Percentiles rank a stretch among this genome's conserved stretches.
These are phyloP conservation scores for Petunia hybrid DNA, from an alignment of 305 asterid species.

Conservation along the genomic window DNA sequence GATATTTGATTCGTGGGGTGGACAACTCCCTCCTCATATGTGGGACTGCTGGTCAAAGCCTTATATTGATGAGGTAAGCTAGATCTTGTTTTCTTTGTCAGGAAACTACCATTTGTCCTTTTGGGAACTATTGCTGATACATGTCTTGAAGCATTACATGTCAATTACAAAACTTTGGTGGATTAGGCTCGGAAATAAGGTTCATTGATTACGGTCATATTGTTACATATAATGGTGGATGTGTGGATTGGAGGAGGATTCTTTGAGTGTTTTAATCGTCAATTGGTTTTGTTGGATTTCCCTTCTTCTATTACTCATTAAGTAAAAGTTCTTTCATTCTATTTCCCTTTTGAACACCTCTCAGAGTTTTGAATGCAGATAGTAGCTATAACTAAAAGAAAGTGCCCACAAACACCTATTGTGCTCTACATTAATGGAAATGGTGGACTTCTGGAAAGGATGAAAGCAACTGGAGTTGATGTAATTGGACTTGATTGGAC, in stretches of 20 bases:
- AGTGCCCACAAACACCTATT: slow-evolving; percentile 85
- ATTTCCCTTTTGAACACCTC: slow-evolving; percentile 40
- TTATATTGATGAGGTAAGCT: slow-evolving; percentile 78
- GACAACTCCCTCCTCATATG: slow-evolving; percentile 91
- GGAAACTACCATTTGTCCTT: neutral
- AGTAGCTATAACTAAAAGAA: slow-evolving; percentile 64
- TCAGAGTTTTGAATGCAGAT: slow-evolving; percentile 61
- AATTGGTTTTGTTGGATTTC: neutral
- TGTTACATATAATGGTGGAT: neutral
- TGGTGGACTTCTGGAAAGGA: slow-evolving; percentile 87
- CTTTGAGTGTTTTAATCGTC: neutral
- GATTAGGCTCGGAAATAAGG: neutral
- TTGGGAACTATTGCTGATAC: neutral
- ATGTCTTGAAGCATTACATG: neutral
- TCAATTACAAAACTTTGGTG: neutral
- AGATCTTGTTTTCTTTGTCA: slow-evolving; percentile 24
- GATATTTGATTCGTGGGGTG: slow-evolving; percentile 97
- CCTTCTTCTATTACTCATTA: neutral
- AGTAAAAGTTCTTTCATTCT: neutral
- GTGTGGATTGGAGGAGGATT: slow-evolving; percentile 13
- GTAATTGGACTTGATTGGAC: slow-evolving; percentile 97
- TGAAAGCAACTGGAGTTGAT: slow-evolving; percentile 88
- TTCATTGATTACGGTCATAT: neutral
- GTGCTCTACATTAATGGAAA: slow-evolving; percentile 92
- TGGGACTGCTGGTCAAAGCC: slow-evolving; percentile 98